A percentile compares a stretch with the other conserved stretches of the same genome.
phyloP scores from a whole-genome alignment of 306 rosid species.

The Lupinus albus region DNA sequence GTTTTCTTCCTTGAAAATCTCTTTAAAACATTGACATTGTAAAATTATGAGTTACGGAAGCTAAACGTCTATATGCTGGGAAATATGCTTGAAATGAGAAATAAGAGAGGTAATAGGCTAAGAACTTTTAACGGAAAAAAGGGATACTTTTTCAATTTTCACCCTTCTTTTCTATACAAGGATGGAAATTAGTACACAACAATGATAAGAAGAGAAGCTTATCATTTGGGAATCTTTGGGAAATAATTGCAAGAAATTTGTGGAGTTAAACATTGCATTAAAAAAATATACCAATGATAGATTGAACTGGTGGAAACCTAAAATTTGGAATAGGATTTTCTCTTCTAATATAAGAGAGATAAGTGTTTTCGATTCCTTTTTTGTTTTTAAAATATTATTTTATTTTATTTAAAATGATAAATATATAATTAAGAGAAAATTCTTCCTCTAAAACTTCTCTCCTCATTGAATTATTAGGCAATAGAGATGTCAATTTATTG shows the following conservation, averaged over 20 bases:
- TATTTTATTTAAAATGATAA: no score
- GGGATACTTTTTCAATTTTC: not conserved
- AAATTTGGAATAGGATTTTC: no score
- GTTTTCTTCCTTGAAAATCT: not conserved
- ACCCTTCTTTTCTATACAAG: not conserved
- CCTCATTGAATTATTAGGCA: slow-evolving; percentile 27
- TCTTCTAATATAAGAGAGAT: no score
- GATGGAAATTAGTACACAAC: not conserved
- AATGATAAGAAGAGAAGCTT: slow-evolving; percentile 12
- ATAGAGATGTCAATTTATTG: slow-evolving; percentile 15
- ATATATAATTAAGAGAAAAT: no score
- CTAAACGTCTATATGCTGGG: no score
- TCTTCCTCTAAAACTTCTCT: no score
- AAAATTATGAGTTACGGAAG: not conserved
- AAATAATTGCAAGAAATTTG: slow-evolving; percentile 2
- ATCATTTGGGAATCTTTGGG: slow-evolving; percentile 13
- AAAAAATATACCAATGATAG: slow-evolving; percentile 13
- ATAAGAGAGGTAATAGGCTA: no score
- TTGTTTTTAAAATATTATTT: no score
- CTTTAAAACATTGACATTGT: not conserved
- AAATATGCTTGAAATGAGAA: no score
- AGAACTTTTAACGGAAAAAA: not conserved
- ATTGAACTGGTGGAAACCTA: not conserved
- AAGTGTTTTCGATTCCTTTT: no score
- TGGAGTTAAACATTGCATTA: slow-evolving; percentile 8